Evolutionary conservation across 108 stramenopile species (phyloP).

Genomic region (Pseudonitzschia multiseries): DNA sequence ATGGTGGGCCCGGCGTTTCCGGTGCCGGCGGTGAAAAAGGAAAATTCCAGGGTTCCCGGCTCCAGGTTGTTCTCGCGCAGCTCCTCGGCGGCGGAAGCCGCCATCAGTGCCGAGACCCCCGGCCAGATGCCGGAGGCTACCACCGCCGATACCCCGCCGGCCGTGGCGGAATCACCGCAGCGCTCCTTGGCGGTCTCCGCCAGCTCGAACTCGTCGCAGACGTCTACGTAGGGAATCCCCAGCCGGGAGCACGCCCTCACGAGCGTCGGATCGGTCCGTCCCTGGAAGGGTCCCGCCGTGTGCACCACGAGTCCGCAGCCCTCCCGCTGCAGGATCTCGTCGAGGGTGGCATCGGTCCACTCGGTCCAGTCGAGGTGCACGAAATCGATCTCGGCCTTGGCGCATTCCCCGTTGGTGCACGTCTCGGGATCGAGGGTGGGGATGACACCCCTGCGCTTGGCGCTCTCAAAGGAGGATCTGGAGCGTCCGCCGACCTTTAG

Average conservation of each 20-base stretch:
- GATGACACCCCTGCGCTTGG: slow-evolving; percentile 31
- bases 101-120: slow-evolving; percentile 52
- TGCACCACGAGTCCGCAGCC: slow-evolving; percentile 61
- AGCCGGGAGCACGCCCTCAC: slow-evolving; percentile 47
- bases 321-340: slow-evolving; percentile 14
- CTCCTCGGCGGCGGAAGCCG: slow-evolving; percentile 22
- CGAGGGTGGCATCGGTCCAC: slow-evolving; percentile 36
- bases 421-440: slow-evolving; percentile 32
- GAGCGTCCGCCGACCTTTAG: background rate
- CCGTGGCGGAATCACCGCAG: slow-evolving; percentile 32
- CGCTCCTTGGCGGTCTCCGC: slow-evolving; percentile 56
- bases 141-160: slow-evolving; percentile 43
- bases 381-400: slow-evolving; percentile 35
- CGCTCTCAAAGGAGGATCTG: background rate
- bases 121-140: slow-evolving; percentile 56
- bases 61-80: background rate
- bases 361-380: slow-evolving; percentile 3
- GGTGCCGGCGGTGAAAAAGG: slow-evolving; percentile 80
- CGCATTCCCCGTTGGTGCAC: slow-evolving; percentile 42
- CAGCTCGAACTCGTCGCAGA: slow-evolving; percentile 84
- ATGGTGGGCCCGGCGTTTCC: slow-evolving; percentile 86
- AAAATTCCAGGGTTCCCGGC: slow-evolving; percentile 53
- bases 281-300: slow-evolving; percentile 88
- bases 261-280: slow-evolving; percentile 47
- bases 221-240: slow-evolving; percentile 74